Base-by-base conservation (phyloP, 768 basidiomycete species). In the Tylopilus rubrobrunneus region DNA sequence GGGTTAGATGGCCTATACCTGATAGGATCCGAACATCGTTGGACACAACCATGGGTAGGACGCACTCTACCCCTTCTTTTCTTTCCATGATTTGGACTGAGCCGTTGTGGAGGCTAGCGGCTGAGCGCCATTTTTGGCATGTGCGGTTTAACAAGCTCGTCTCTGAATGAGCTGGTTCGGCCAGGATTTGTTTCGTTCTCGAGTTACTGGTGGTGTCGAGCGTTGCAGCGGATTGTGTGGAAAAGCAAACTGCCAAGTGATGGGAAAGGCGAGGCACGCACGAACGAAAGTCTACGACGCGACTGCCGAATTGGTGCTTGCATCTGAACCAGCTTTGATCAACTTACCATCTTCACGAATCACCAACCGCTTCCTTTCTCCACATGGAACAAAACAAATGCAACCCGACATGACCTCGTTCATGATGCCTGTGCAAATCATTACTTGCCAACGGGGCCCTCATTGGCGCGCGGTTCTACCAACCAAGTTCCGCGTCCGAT, bases 121-220 rank as follows among this genome's bases (percentile, higher is more conserved):
- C 21, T 8, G 29, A 25, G 12, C 23, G 14, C 46, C 52, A 8
- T 42, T 53, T 53, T 53, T 27, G 53, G 58, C 8, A 14, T 29
- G 10, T 19, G n/a, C 15, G 11, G 29, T 8, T 29, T 29, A 29
- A 29, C 29, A 21, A 11, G 14, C 8, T 9, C 7, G 11, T 25
- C 39, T 27, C 29, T 29, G 12, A 11, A 15, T 23, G 62, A 55
- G 25, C 62, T 49, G 52, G 62, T 44, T 63, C 45, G 50, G n/a
- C 7, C 4, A 23, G 50, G 7, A 17, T 34, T n/a, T 17, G 25
- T 8, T 39, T 9, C 12, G 9, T 43, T 45, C 25, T 14, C 39
- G 11, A 42, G 45, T 21, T 25, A 17, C 25, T 42, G 25, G 4
- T 6, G 1, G 25, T 27, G 9, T 29, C 19, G 11, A 34, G 2